These are phyloP conservation scores for Triangularia verruculosa DNA, from an alignment of 2,329 filamentous ascomycete genomes.

Conservation along the genomic window DNA sequence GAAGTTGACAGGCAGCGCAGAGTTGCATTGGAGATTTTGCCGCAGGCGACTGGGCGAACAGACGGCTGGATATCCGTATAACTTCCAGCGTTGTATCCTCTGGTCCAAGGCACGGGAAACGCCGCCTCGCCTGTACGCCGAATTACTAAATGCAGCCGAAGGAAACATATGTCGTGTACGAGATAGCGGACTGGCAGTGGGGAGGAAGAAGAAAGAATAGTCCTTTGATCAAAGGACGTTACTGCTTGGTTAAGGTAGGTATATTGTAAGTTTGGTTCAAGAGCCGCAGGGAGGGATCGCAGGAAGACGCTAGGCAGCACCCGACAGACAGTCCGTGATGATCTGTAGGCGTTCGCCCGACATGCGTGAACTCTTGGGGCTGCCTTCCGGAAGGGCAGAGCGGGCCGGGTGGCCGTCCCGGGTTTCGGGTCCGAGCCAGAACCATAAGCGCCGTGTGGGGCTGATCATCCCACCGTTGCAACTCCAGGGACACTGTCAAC, in stretches of 20 bases:
- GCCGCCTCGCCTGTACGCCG: conserved; percentile 14
- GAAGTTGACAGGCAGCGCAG: conserved; percentile 7
- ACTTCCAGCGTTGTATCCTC: conserved; percentile 18
- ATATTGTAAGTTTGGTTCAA: background rate
- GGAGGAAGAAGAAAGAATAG: background rate
- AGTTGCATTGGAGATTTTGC: conserved; percentile 25
- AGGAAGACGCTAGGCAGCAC: background rate
- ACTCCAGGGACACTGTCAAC: background rate
- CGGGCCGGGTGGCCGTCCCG: conserved; percentile 15
- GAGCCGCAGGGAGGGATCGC: background rate
- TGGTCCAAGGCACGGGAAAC: conserved; percentile 12
- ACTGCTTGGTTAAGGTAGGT: background rate
- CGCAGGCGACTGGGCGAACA: conserved; percentile 16
- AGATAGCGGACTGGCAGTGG: background rate
- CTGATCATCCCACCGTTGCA: background rate
- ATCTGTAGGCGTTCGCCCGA: conserved; percentile 8
- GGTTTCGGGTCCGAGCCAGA: conserved; percentile 16
- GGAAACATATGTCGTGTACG: background rate
- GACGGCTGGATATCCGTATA: conserved; percentile 10
- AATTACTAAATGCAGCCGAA: background rate
- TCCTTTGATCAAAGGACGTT: background rate
- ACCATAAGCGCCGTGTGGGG: conserved; percentile 4
- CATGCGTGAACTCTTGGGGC: conserved; percentile 2
- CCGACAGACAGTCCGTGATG: background rate
- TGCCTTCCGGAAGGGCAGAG: conserved; percentile 13